phyloP scores from a whole-genome alignment of 495 filamentous ascomycete species.

The Aspergillus panamensis region DNA sequence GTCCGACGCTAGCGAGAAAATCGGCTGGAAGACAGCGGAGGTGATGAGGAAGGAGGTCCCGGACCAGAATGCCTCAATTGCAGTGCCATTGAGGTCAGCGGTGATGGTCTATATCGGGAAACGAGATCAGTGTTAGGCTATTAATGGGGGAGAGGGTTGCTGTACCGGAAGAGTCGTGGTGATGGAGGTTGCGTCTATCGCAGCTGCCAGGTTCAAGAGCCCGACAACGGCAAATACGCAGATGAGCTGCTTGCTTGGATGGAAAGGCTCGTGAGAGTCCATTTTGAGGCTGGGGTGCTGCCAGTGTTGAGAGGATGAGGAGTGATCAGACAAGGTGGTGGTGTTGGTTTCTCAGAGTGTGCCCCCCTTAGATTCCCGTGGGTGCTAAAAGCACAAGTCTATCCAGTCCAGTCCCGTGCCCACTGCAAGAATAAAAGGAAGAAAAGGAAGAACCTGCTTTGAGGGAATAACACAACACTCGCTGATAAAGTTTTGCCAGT shows the following conservation, averaged over 20 bases:
- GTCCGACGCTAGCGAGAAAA: conserved; percentile 43
- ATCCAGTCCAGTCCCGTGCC: no score
- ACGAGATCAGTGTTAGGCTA: neutral
- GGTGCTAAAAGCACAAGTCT: no score
- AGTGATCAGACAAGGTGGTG: no score
- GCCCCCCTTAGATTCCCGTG: no score
- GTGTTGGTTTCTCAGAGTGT: no score
- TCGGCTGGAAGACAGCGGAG: conserved; percentile 38
- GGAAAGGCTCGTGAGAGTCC: neutral
- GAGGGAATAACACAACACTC: no score
- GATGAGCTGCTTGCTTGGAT: neutral
- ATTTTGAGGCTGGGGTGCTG: neutral
- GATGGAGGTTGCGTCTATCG: conserved; percentile 65
- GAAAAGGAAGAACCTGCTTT: no score
- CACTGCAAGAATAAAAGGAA: no score
- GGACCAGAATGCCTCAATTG: conserved; percentile 52
- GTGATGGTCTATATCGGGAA: conserved; percentile 4
- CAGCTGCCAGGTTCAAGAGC: conserved; percentile 57
- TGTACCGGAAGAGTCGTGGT: conserved; percentile 61
- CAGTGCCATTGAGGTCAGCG: conserved; percentile 41
- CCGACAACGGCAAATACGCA: neutral
- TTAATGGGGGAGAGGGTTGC: neutral
- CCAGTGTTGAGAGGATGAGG: neutral
- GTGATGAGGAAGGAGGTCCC: conserved; percentile 47
- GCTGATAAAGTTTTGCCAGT: no score